Percentiles rank a stretch among this genome's conserved stretches.
phyloP scores from a whole-genome alignment of 129 eudicot species.

The Artemisia argyi region DNA sequence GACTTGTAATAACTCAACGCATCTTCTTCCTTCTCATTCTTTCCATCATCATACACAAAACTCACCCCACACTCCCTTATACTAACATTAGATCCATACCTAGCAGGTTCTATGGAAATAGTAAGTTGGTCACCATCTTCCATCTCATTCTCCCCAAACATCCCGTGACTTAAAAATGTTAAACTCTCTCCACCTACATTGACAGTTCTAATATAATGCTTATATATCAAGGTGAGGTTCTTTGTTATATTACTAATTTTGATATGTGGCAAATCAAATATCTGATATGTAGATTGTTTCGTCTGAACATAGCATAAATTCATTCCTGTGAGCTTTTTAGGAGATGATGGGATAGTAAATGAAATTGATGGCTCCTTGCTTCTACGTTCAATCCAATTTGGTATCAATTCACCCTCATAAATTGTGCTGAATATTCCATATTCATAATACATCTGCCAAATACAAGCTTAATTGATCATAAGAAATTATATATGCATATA shows the following conservation, averaged over 20 bases:
- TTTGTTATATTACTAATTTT: background rate
- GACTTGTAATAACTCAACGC: background rate
- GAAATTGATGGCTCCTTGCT: background rate
- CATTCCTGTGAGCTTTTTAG: slow-evolving; percentile 9
- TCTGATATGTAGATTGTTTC: too few species aligned
- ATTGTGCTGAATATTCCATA: slow-evolving; percentile 28
- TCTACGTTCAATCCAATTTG: background rate
- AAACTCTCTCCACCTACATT: background rate
- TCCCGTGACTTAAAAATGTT: background rate
- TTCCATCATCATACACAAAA: background rate
- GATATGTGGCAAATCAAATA: background rate
- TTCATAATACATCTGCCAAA: slow-evolving; percentile 17
- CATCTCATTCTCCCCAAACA: background rate
- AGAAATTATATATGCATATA: background rate
- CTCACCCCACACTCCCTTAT: too few species aligned
- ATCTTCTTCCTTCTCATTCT: background rate
- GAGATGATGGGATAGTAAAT: slow-evolving; percentile 23
- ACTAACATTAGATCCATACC: too few species aligned
- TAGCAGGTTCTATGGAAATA: background rate
- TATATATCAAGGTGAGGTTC: background rate
- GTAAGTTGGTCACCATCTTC: background rate
- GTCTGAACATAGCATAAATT: background rate
- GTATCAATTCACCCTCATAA: background rate
- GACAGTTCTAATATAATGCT: background rate
- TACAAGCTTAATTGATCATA: background rate